Evolutionary conservation across 192 early-diverging fungal species (phyloP).

Genomic region (Phlyctochytrium arcticum): DNA sequence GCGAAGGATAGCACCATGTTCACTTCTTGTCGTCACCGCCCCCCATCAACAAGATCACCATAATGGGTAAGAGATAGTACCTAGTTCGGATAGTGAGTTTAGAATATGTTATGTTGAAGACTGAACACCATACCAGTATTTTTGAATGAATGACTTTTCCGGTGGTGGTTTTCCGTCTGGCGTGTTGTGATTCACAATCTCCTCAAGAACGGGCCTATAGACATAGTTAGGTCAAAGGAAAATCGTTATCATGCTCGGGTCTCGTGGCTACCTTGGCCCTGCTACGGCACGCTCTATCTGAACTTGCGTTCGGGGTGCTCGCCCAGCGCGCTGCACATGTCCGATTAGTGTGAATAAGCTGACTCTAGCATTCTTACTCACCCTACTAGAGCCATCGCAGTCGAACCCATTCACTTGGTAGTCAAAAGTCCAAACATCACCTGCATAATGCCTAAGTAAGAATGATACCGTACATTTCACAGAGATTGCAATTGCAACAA

Average conservation of each 20-base stretch:
- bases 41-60: conserved; percentile 15
- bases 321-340: neutral
- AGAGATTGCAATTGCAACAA: too few species aligned
- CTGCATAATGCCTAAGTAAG: too few species aligned
- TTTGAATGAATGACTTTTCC: conserved; percentile 19
- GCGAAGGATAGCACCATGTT: too few species aligned
- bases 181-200: conserved; percentile 21
- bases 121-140: conserved; percentile 21
- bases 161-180: conserved; percentile 22
- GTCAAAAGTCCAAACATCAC: conserved; percentile 26
- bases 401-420: conserved; percentile 16
- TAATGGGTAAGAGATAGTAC: conserved; percentile 22
- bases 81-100: neutral
- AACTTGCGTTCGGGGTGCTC: conserved; percentile 13
- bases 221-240: too few species aligned
- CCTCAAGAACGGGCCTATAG: conserved; percentile 23
- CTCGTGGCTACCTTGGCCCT: conserved; percentile 18
- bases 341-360: too few species aligned
- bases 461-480: too few species aligned
- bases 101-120: neutral
- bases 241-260: too few species aligned
- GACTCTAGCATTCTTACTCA: too few species aligned
- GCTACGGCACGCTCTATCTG: neutral
- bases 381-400: neutral
- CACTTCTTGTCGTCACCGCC: conserved; percentile 7